Base-by-base conservation (phyloP, 306 rosid species). In the Trifolium repens region DNA sequence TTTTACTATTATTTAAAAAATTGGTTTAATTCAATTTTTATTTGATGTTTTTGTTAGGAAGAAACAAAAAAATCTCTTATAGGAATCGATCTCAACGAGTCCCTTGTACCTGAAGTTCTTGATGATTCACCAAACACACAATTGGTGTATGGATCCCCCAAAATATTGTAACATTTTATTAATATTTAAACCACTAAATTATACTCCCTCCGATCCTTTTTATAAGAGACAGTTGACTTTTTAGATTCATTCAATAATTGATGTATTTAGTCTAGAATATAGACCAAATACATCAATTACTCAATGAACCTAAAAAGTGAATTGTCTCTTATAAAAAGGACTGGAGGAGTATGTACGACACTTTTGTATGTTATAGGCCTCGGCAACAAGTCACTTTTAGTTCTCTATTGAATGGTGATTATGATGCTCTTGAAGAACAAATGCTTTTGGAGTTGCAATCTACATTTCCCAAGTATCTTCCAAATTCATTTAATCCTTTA, bases 391-490 rank as follows among this genome's bases (percentile, higher is more conserved):
- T 35, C 14, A 34, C 46, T 0, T 63, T 63, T 17, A 9, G 14
- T 15, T 63, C 69, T 8, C 69, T 63, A 2, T 34, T 63, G 27
- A 16, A 63, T 12, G 46, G 17, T 9, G 69, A 16, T 16, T n/a
- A 37, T 63, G 4, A 35, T 63, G 47, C 14, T 32, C 12, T 11
- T 14, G 43, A 61, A 61, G 67, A 61, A 61, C 42, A 4, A 7
- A 61, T 30, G 4, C 5, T 61, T 61, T 14, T 10, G 8, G 67
- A 61, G 15, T 61, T 61, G 19, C 10, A 32, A 32, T 61, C 19
- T 61, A 32, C 67, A 15, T 61, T 32, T 32, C 43, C 42, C 10
- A 35, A 61, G 67, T 61, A 61, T 61, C 43, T 30, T 61, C 15
- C 4, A 5, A 17, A 32, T n/a, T 11, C 9, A 32, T 30, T 32